A percentile compares a stretch with the other conserved stretches of the same genome.
Conservation (phyloP, 768 basidiomycete genomes). For the Naganishia randhawae region DNA sequence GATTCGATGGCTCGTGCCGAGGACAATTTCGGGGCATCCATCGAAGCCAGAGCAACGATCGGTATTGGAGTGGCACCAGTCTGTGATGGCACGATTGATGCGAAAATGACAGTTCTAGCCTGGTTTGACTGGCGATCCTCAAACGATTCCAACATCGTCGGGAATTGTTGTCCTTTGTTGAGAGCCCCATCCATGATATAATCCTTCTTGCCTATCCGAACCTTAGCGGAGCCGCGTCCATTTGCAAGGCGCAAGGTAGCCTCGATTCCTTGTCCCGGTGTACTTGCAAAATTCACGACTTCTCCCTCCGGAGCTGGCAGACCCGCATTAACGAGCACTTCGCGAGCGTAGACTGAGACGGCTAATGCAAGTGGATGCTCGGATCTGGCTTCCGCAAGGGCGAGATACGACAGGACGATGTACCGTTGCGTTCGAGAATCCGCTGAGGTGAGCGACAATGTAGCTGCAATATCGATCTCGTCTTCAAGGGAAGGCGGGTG, state of each 20-base stretch:
- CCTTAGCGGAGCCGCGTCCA: slow-evolving; percentile 43
- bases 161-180: slow-evolving; percentile 52
- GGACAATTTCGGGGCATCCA: slow-evolving; percentile 81
- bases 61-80: slow-evolving; percentile 49
- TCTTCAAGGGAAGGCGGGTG: slow-evolving; percentile 19
- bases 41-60: slow-evolving; percentile 71
- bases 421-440: slow-evolving; percentile 44
- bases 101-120: slow-evolving; percentile 83
- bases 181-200: slow-evolving; percentile 55
- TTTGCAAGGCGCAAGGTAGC: slow-evolving; percentile 60
- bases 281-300: slow-evolving; percentile 74
- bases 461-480: slow-evolving; percentile 39
- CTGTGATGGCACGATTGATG: slow-evolving; percentile 57
- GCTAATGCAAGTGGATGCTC: slow-evolving; percentile 97
- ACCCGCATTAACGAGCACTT: slow-evolving; percentile 44
- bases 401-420: slow-evolving; percentile 69
- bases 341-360: slow-evolving; percentile 69
- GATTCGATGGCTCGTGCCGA: slow-evolving; percentile 77
- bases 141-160: slow-evolving; percentile 62
- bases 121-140: slow-evolving; percentile 65
- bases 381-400: slow-evolving; percentile 81
- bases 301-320: slow-evolving; percentile 57
- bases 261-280: slow-evolving; percentile 83
- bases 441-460: slow-evolving; percentile 40
- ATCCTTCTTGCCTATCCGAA: slow-evolving; percentile 67